These are phyloP conservation scores for Brassica balearica DNA, from an alignment of 441 rosid species.

Conservation along the genomic window DNA sequence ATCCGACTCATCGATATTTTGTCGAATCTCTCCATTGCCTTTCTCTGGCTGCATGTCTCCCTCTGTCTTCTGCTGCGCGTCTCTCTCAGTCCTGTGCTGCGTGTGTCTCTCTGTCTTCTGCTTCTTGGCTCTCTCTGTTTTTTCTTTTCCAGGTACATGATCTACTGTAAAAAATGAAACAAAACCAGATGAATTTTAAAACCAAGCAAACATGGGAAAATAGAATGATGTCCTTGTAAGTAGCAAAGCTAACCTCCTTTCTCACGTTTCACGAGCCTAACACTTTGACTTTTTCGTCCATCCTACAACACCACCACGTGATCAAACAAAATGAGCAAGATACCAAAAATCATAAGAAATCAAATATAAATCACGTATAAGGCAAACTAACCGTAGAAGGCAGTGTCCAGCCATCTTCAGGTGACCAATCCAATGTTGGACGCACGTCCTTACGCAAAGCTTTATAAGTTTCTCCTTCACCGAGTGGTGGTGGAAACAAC, in stretches of 20 bases:
- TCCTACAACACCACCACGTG: background rate
- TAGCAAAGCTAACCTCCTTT: constrained; percentile 6
- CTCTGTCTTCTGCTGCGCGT: background rate
- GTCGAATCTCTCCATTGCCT: constrained; percentile 38
- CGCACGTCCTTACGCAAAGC: constrained; percentile 5
- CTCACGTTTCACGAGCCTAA: background rate
- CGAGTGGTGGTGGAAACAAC: background rate
- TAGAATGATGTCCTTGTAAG: background rate
- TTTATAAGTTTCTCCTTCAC: background rate
- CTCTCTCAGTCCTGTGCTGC: background rate
- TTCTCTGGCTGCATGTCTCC: constrained; percentile 33
- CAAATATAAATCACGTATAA: background rate
- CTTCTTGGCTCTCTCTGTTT: background rate
- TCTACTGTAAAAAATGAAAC: background rate
- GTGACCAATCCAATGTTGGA: constrained; percentile 5
- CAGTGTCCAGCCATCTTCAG: background rate
- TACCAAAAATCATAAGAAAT: background rate
- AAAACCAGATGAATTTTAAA: background rate
- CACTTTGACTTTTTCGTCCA: background rate
- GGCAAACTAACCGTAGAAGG: background rate
- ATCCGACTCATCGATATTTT: constrained; percentile 52
- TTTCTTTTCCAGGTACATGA: background rate
- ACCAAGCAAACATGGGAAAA: background rate
- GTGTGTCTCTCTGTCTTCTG: background rate
- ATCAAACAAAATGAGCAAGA: background rate